Evolutionary conservation across 2,329 filamentous ascomycete species (phyloP), one percentile per base, ranked within the genome.

Genomic region (Pseudocercospora musae): DNA sequence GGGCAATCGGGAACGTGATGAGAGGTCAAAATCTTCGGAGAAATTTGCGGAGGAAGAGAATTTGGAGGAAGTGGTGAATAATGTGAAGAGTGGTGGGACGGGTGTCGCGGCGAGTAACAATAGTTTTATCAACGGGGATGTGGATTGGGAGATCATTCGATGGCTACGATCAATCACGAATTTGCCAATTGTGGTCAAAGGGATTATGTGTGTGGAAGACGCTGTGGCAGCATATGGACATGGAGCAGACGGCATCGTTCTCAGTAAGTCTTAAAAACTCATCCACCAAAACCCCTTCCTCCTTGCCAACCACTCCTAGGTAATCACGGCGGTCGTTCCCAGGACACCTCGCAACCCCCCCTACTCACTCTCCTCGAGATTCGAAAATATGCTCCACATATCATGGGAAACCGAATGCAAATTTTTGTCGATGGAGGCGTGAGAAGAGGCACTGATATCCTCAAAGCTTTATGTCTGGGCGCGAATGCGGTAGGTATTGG

Each of bases 391-490:
- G 85, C 82, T 23, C 86, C 87, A 0, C 78, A 84, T 53, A 78
- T 68, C 50, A 62, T 65, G n/a, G 56, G 60, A 18, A 56, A 58
- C 1, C 52, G 53, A 31, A 89, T 69, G 82, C 60, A 68, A 42
- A 64, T 90, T 1, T 86, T 82, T 60, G 76, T 90, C 2, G 87
- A 90, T 63, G 86, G 87, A 0, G 87, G 88, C 0, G 80, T 90
- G 23, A 79, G 81, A 18, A 77, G 87, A n/a, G 87, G 88, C 0
- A 85, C 86, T 0, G 87, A 90, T 69, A 82, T 90, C 3, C 80
- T 90, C 68, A 90, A 90, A 73, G 86, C 85, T 0, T 68, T 89
- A 15, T 87, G 85, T 57, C 75, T 90, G 0, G 87, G 88, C 0
- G 87, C 86, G 0, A 85, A 77, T 60, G 86, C 84, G 0, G 87